Conservation (phyloP, 2,329 filamentous ascomycete genomes). For the Penicillium decumbens region DNA sequence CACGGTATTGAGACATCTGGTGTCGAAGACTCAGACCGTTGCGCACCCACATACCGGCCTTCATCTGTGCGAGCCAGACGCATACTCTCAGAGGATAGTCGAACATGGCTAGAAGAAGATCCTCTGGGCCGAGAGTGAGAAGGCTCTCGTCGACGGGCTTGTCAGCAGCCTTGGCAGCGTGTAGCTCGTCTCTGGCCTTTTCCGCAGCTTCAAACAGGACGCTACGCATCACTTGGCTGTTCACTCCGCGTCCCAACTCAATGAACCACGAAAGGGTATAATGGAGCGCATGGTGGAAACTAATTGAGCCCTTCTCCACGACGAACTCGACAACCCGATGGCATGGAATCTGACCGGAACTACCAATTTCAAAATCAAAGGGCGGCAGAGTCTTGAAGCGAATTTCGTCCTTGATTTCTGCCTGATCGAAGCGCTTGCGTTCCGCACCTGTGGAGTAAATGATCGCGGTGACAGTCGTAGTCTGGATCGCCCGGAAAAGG, state of each 20-base stretch:
- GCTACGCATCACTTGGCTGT: conserved; percentile 59
- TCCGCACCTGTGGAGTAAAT: conserved; percentile 87
- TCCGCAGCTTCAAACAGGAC: conserved; percentile 68
- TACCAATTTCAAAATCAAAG: conserved; percentile 69
- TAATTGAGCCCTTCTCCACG: conserved; percentile 85
- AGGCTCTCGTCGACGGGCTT: conserved; percentile 57
- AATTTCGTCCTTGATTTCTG: conserved; percentile 82
- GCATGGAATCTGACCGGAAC: conserved; percentile 42
- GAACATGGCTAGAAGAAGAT: conserved; percentile 80
- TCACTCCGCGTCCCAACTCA: conserved; percentile 76
- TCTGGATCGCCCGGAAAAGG: conserved; percentile 63
- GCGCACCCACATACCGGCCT: conserved; percentile 95
- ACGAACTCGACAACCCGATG: conserved; percentile 78
- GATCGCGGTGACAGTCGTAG: conserved; percentile 76
- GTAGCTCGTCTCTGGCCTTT: conserved; percentile 43
- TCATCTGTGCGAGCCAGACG: conserved; percentile 96
- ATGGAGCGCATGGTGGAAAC: conserved; percentile 94
- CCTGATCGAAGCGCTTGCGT: conserved; percentile 73
- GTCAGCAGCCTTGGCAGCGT: conserved; percentile 56
- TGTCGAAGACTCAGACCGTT: conserved; percentile 95
- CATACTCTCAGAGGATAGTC: conserved; percentile 91
- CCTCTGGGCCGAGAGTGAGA: conserved; percentile 54
- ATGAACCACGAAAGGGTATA: conserved; percentile 95
- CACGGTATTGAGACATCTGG: conserved; percentile 89
- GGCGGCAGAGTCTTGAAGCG: conserved; percentile 72